Evolutionary conservation across 2,329 filamentous ascomycete species (phyloP), one percentile per base, ranked within the genome.

Genomic region (Huntiella abstrusa): DNA sequence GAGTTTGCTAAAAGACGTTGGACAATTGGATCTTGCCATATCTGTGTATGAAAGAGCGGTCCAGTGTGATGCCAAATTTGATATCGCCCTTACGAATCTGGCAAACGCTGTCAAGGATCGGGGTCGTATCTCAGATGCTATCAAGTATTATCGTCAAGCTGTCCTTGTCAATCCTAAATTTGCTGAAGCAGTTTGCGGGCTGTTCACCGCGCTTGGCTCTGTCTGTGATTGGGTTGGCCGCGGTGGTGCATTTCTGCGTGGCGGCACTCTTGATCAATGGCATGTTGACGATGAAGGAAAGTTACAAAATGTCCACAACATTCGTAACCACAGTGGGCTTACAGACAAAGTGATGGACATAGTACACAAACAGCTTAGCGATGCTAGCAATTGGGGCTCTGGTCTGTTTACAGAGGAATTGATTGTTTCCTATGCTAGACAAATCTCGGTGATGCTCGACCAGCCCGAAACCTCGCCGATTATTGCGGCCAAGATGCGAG

Each of bases 21-120:
- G 91, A 0, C 88, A 96, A 54, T 70, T 98, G 11, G 79, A 86
- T 53, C 73, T 84, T 41, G 91, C 91, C 1, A 95, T 98, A 54
- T 78, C 80, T 53, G 96, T 98, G 88, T 98, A 98, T 57, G 86
- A 96, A 62, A 79, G 85, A 53, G 91, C 91, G 8, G 91, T 98
- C 11, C 71, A 75, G 3, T 96, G 87, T 58, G 91, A 98, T 60
- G 77, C 77, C n/a, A 83, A 78, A 17, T 98, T 98, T 56, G 91
- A 98, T 57, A 98, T 98, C 56, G 91, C 91, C 33, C 66, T 98
- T 47, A 93, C 91, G 3, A 98, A 98, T 56, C 69, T 98, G 16
- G 91, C 91, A 47, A 98, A 98, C 59, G 91, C 91, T 6, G 87
- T 98, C 53, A 98, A 98, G 60, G 91, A 98, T 59, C 85, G 92